phyloP scores from a whole-genome alignment of 768 basidiomycete genomes.

The Lactarius sp. region DNA sequence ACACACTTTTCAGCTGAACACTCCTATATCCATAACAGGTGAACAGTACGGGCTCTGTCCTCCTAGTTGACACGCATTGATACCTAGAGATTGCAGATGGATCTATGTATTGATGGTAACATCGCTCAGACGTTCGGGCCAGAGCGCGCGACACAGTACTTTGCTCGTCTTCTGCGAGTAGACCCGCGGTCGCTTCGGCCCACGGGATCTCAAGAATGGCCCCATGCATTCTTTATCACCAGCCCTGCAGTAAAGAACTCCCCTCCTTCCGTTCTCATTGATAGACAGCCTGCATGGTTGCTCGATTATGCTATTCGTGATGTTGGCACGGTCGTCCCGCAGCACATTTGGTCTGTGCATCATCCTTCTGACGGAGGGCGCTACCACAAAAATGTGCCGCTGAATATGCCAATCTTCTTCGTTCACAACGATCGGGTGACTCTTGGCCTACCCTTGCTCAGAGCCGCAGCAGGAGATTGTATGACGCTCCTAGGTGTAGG shows the following conservation, averaged over 20 bases:
- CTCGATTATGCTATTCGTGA: constrained; percentile 10
- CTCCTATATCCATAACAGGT: not conserved
- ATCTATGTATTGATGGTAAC: constrained; percentile 4
- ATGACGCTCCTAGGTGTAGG: not conserved
- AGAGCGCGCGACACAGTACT: not conserved
- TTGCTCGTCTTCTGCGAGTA: not conserved
- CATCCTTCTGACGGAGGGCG: not conserved
- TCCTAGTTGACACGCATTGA: not conserved
- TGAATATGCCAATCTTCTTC: constrained; percentile 16
- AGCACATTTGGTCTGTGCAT: constrained; percentile 8
- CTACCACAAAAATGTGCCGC: not conserved
- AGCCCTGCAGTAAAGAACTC: not conserved
- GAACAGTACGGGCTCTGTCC: not conserved
- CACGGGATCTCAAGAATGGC: not conserved
- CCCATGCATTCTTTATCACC: constrained; percentile 8
- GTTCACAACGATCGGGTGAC: not conserved
- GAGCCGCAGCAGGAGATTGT: not conserved
- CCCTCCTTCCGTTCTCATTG: not conserved
- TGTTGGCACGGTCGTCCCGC: constrained; percentile 6
- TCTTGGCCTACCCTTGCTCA: not conserved
- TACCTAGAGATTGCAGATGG: not conserved
- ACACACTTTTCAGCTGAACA: not conserved
- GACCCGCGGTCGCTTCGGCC: not conserved
- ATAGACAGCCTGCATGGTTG: not conserved
- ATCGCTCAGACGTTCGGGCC: constrained; percentile 13